phyloP scores from a whole-genome alignment of 1,139 yeast species.

The Geotrichum europaeum region DNA sequence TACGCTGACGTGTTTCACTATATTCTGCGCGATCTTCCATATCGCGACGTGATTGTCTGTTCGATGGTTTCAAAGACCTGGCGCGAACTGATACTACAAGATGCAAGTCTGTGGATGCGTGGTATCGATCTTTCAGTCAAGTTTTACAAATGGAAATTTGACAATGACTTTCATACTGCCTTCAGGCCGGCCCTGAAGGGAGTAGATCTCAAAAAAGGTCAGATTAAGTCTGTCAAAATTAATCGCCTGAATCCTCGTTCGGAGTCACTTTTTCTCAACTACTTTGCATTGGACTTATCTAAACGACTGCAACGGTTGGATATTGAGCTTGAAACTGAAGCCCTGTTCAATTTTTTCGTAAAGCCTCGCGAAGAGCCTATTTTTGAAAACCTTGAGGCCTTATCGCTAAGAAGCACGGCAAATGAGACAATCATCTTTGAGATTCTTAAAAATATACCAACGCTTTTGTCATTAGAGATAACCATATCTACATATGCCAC shows the following conservation, averaged over 20 bases:
- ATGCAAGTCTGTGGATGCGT: slow-evolving; percentile 9
- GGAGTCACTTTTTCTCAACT: slow-evolving; percentile 3
- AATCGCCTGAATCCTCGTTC: slow-evolving; percentile 6
- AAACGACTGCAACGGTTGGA: not conserved
- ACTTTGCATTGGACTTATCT: not conserved
- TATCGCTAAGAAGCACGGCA: slow-evolving; percentile 1
- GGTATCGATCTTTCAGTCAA: slow-evolving; percentile 11
- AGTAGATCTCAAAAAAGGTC: not conserved
- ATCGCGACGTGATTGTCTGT: slow-evolving; percentile 6
- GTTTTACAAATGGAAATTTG: slow-evolving; percentile 10
- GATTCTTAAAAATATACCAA: slow-evolving; percentile 3
- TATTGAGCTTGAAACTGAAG: slow-evolving; percentile 8
- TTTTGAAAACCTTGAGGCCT: not conserved
- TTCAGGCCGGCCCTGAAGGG: slow-evolving; percentile 7
- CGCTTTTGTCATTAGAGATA: slow-evolving; percentile 2
- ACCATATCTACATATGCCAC: not conserved
- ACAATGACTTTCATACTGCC: not conserved
- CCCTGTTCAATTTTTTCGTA: slow-evolving; percentile 2
- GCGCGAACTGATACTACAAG: slow-evolving; percentile 8
- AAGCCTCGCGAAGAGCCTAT: not conserved
- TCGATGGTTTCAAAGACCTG: slow-evolving; percentile 9
- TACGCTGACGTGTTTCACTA: slow-evolving; percentile 14
- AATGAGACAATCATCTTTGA: not conserved
- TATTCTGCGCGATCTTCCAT: slow-evolving; percentile 3
- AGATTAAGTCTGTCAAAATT: slow-evolving; percentile 5